Evolutionary conservation across 2,329 filamentous ascomycete species (phyloP).

Genomic region (Cucurbitaria berberidis): DNA sequence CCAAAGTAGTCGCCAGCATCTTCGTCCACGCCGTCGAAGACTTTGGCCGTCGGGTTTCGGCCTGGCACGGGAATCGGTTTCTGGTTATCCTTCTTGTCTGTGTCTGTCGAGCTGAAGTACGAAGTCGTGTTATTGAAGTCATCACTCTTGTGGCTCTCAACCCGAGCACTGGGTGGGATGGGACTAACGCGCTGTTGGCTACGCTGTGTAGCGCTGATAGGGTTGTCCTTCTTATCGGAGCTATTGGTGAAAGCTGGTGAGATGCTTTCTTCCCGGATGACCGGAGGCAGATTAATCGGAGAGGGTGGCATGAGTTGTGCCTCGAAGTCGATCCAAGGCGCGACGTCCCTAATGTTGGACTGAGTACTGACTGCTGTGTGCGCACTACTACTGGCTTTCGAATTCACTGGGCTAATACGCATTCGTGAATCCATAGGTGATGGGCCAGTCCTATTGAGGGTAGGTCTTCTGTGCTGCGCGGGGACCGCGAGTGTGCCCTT

Average conservation of each 20-base stretch:
- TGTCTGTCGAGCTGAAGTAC: background rate
- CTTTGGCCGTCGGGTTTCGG: slow-evolving; percentile 25
- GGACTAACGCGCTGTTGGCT: background rate
- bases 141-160: background rate
- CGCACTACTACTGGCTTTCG: slow-evolving; percentile 16
- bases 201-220: background rate
- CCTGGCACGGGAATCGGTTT: slow-evolving; percentile 17
- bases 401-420: slow-evolving; percentile 4
- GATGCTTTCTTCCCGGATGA: slow-evolving; percentile 5
- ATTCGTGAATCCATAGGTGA: background rate
- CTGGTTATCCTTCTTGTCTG: slow-evolving; percentile 6
- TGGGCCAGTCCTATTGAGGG: background rate
- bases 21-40: slow-evolving; percentile 26
- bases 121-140: slow-evolving; percentile 2
- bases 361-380: slow-evolving; percentile 9
- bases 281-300: background rate
- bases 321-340: slow-evolving; percentile 33
- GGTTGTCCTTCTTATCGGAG: background rate
- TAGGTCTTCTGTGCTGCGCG: background rate
- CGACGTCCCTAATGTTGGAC: slow-evolving; percentile 27
- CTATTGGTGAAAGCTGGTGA: background rate
- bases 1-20: background rate
- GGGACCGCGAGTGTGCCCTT: slow-evolving; percentile 3
- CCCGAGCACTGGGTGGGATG: background rate
- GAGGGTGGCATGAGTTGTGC: slow-evolving; percentile 1